Conservation (phyloP, 345 rosid species). For the Salix brachista region DNA sequence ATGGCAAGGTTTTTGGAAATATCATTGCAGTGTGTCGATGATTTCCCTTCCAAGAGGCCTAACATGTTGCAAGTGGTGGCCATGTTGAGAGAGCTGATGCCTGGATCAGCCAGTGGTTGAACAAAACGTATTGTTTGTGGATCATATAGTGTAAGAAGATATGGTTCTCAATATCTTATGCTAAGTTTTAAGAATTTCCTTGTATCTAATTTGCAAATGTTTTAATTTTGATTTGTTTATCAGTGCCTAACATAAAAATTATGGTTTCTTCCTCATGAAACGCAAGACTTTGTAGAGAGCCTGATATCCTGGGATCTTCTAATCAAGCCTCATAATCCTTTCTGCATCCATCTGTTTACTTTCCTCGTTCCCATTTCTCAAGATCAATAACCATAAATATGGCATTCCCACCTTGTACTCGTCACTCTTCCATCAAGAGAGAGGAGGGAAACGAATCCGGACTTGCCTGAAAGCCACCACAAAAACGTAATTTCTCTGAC, state of each 20-base stretch:
- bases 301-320: not conserved
- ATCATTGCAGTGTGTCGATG: conserved; percentile 78
- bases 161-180: conserved; percentile 22
- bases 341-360: not conserved
- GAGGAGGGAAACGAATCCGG: too few relatives aligned
- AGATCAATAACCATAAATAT: not conserved
- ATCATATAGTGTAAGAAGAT: conserved; percentile 15
- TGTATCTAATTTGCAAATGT: conserved; percentile 31
- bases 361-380: not conserved
- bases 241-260: not conserved
- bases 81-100: conserved; percentile 69
- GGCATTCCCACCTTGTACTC: not conserved
- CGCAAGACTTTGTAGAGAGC: not conserved
- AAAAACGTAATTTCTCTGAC: not conserved
- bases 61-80: conserved; percentile 92
- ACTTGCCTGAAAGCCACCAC: too few relatives aligned
- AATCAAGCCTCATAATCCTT: not conserved
- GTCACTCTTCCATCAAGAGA: not conserved
- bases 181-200: conserved; percentile 14
- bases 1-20: conserved; percentile 80
- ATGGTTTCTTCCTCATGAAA: not conserved
- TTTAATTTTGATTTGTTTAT: conserved; percentile 2
- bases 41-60: conserved; percentile 80
- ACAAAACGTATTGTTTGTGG: conserved; percentile 15
- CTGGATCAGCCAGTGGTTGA: conserved; percentile 51